phyloP scores from a whole-genome alignment of 163 green algal species.

The Dunaliella salina region DNA sequence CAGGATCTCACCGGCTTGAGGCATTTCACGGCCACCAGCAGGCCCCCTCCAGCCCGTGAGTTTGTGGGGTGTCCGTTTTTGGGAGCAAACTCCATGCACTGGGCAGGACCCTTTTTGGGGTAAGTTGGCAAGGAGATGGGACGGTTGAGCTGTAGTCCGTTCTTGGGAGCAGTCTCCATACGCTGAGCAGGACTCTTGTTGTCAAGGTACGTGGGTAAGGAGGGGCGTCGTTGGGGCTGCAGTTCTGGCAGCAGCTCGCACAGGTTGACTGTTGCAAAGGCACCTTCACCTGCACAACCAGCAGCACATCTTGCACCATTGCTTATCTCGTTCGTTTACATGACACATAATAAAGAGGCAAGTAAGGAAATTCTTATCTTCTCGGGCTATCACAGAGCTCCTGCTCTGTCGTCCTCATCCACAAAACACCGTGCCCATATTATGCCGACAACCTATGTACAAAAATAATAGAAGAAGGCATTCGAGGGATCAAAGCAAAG shows the following conservation, averaged over 20 bases:
- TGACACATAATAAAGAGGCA: too few relatives aligned
- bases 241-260: background rate
- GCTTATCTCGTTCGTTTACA: too few relatives aligned
- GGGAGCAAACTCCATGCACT: background rate
- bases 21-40: background rate
- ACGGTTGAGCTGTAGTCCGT: background rate
- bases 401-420: too few relatives aligned
- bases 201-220: background rate
- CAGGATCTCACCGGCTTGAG: background rate
- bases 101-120: background rate
- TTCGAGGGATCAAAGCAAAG: too few relatives aligned
- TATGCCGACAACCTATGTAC: too few relatives aligned
- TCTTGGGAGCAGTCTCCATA: background rate
- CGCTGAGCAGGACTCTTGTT: background rate
- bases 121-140: background rate
- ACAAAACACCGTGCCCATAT: too few relatives aligned
- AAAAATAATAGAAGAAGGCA: too few relatives aligned
- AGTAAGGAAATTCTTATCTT: too few relatives aligned
- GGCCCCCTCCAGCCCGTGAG: too few relatives aligned
- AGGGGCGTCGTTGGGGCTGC: background rate
- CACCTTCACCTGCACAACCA: slow-evolving; percentile 6
- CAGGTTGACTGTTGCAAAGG: slow-evolving; percentile 11
- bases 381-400: too few relatives aligned
- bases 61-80: background rate
- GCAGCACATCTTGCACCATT: too few relatives aligned